Base-by-base conservation (phyloP, 352 stramenopile genomes). In the Nothophytophthora sp. region DNA sequence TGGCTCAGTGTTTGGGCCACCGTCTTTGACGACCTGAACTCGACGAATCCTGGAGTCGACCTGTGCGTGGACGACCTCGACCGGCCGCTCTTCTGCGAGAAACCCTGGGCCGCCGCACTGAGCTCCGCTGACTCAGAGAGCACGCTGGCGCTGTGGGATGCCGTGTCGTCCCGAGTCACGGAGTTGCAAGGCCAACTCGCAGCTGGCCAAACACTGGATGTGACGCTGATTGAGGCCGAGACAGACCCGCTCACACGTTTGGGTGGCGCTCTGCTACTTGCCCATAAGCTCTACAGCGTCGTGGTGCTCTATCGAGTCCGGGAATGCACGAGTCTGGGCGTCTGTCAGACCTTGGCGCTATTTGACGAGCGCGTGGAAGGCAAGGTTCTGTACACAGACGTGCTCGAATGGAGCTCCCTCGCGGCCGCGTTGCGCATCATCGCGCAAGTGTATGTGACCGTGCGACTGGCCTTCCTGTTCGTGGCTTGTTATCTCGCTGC, bases 1-100 rank as follows among this genome's bases (percentile, higher is more conserved):
- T 83, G 72, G 72, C 71, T 83, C 53, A 76, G 66, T 27, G 69
- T 74, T 23, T 83, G 69, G 72, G 69, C 50, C 15, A 81, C 72
- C 4, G 55, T 61, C 11, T 83, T 83, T 16, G 47, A 63, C 18
- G 69, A 73, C 16, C 55, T 83, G n/a, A 23, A 65, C 15, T 20
- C 46, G 3, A 32, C 40, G 16, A 61, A 75, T n/a, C 63, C 56
- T 10, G 72, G 72, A 36, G 57, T 81, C 12, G 70, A 83, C 32
- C 54, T 83, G 39, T 83, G 72, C 24, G 48, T 83, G 12, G 72
- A 83, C 34, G 70, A 80, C 51, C 55, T 80, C 39, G 72, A 83
- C 48, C 63, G 72, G 3, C 69, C 72, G 6, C 60, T 83, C 23
- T 78, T 83, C 18, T 83, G 69, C 35, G 72, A 83, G 37, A 83